Evolutionary conservation across 306 rosid genomes (phyloP).

Genomic region (Malus asiatica): DNA sequence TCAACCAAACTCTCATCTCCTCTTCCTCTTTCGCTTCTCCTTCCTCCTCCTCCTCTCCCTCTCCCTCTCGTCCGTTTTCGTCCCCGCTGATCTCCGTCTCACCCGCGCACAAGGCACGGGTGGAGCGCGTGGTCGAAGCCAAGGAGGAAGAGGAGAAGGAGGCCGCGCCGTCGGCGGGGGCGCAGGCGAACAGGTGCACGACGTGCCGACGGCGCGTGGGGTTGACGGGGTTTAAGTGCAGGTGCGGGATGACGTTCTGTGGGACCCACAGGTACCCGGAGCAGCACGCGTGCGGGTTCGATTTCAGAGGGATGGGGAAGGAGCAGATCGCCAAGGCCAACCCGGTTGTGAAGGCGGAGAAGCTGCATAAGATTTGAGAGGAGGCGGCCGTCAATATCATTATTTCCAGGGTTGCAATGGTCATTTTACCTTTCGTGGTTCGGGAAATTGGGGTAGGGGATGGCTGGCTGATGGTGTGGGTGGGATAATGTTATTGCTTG

Average conservation of each 20-base stretch:
- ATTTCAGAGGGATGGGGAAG: constrained; percentile 61
- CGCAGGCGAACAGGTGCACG: constrained; percentile 39
- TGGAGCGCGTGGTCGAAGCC: not conserved
- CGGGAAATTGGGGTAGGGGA: not conserved
- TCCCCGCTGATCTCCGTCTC: not conserved
- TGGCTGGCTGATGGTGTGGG: not conserved
- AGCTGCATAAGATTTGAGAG: constrained; percentile 53
- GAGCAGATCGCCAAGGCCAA: constrained; percentile 87
- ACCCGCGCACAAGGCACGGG: not conserved
- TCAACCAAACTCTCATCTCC: constrained; percentile 48
- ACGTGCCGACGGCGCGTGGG: constrained; percentile 83
- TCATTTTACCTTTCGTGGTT: constrained; percentile 1
- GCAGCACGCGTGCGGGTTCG: constrained; percentile 62
- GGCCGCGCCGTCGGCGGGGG: not conserved
- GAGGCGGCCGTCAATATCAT: not conserved
- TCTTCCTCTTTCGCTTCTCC: constrained; percentile 7
- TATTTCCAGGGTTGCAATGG: constrained; percentile 10
- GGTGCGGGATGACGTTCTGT: constrained; percentile 64
- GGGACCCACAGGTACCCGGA: constrained; percentile 84
- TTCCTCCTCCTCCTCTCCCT: not conserved
- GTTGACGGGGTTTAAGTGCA: constrained; percentile 68
- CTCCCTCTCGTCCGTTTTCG: not conserved
- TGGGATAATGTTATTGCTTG: not conserved
- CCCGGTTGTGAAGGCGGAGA: constrained; percentile 69
- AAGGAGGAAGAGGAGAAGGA: not conserved